These are phyloP conservation scores for Scenedesmus sp. DNA, from an alignment of 163 green algal species.

Conservation along the genomic window DNA sequence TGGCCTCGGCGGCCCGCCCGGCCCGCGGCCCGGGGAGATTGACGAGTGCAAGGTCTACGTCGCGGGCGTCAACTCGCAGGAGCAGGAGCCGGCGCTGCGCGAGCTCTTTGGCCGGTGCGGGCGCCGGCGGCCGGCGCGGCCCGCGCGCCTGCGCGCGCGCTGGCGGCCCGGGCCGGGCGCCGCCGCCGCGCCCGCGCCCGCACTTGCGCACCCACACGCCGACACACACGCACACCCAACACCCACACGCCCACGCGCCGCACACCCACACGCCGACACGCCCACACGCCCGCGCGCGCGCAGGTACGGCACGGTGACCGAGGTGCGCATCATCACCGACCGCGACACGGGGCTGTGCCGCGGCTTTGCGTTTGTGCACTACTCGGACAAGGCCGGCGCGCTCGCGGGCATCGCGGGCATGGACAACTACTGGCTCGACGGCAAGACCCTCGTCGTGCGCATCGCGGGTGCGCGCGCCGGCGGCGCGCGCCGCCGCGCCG, in stretches of 20 bases:
- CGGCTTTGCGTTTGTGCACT: constrained; percentile 38
- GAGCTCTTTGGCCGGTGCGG: constrained; percentile 38
- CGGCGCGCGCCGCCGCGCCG: neutral
- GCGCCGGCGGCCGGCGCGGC: no score
- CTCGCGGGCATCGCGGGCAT: constrained; percentile 15
- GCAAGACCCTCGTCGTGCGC: constrained; percentile 27
- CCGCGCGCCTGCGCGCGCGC: no score
- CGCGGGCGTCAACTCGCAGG: constrained; percentile 16
- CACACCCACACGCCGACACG: neutral
- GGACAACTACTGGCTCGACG: constrained; percentile 39
- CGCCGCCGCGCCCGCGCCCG: no score
- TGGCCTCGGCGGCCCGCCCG: neutral
- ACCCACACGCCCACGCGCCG: no score
- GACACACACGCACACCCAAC: no score
- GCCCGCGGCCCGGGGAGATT: constrained; percentile 4
- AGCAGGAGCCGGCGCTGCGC: constrained; percentile 30
- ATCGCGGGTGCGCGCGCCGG: constrained; percentile 30
- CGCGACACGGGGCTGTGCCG: constrained; percentile 41
- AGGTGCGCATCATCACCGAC: constrained; percentile 44
- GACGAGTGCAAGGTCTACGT: constrained; percentile 49
- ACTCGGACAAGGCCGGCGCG: neutral
- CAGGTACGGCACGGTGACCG: constrained; percentile 30
- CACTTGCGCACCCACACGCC: no score
- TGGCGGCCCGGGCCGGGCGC: no score
- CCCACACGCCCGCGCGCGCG: neutral